These are phyloP conservation scores for Phaeotremella fagi DNA, from an alignment of 768 basidiomycete species.

Conservation along the genomic window DNA sequence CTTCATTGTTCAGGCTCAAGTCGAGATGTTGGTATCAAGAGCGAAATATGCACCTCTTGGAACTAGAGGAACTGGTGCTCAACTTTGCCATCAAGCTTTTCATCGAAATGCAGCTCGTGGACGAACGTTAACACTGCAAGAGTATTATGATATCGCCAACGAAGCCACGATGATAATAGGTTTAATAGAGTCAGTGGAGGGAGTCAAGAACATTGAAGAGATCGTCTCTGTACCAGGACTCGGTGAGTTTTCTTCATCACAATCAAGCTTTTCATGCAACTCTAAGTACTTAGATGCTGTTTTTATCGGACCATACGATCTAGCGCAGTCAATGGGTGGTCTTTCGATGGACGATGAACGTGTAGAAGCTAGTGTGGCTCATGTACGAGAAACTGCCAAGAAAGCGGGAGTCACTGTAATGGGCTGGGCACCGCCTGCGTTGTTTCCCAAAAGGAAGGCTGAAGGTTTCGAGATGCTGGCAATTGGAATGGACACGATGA, in stretches of 20 bases:
- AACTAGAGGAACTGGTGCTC: slow-evolving; percentile 1
- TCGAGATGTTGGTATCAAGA: slow-evolving; percentile 3
- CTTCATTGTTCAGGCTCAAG: slow-evolving; percentile 4
- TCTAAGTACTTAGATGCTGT: slow-evolving; percentile 5
- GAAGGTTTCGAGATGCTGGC: slow-evolving; percentile 6
- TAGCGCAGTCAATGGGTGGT: slow-evolving; percentile 7
- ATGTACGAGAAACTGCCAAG: neutral
- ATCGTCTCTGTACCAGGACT: slow-evolving; percentile 4
- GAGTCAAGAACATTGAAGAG: slow-evolving; percentile 12
- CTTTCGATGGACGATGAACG: slow-evolving; percentile 1
- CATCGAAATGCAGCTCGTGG: slow-evolving; percentile 1
- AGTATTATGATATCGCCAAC: slow-evolving; percentile 5
- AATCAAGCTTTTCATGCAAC: neutral
- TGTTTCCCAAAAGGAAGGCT: neutral
- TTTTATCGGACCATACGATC: slow-evolving; percentile 12
- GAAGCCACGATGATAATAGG: slow-evolving; percentile 11
- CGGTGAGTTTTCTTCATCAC: slow-evolving; percentile 3
- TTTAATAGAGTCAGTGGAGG: slow-evolving; percentile 2
- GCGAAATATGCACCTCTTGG: slow-evolving; percentile 10
- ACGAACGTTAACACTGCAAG: slow-evolving; percentile 5
- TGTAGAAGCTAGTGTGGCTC: neutral
- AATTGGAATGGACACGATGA: neutral
- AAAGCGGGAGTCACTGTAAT: slow-evolving; percentile 2
- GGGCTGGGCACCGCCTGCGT: slow-evolving; percentile 2
- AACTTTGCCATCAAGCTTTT: slow-evolving; percentile 7